These are phyloP conservation scores for Aspergillus quadrilineatus DNA, from an alignment of 2,329 filamentous ascomycete species.

Conservation along the genomic window DNA sequence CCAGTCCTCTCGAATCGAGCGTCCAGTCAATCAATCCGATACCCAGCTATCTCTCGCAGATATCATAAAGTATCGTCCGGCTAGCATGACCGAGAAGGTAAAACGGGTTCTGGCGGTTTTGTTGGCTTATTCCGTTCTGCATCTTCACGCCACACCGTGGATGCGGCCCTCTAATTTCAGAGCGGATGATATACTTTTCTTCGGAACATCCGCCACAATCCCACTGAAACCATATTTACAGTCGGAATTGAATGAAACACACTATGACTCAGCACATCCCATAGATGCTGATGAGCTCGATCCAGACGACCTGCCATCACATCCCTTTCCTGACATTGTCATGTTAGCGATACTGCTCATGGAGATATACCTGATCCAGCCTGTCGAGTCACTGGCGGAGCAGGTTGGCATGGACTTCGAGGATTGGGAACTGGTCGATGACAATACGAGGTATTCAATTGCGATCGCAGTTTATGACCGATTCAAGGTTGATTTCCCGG, in stretches of 20 bases:
- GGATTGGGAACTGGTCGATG: not conserved
- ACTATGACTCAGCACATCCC: not conserved
- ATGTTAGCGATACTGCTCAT: slow-evolving; percentile 11
- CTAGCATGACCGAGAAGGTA: slow-evolving; percentile 10
- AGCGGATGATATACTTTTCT: slow-evolving; percentile 7
- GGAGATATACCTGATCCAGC: slow-evolving; percentile 8
- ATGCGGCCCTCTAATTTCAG: not conserved
- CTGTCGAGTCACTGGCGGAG: slow-evolving; percentile 2
- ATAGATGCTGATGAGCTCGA: not conserved
- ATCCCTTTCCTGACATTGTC: slow-evolving; percentile 8
- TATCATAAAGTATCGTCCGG: not conserved
- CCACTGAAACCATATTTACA: slow-evolving; percentile 12
- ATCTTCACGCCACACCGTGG: slow-evolving; percentile 10
- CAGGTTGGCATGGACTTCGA: not conserved
- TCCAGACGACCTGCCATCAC: slow-evolving; percentile 10
- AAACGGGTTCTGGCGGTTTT: slow-evolving; percentile 10
- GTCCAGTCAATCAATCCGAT: not conserved
- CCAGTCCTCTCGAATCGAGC: slow-evolving; percentile 1
- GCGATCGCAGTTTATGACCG: slow-evolving; percentile 4
- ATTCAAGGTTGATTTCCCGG: slow-evolving; percentile 9
- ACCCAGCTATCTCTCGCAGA: slow-evolving; percentile 2
- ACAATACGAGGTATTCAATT: slow-evolving; percentile 1
- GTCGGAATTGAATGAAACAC: not conserved
- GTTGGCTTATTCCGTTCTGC: slow-evolving; percentile 8
- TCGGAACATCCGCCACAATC: not conserved